phyloP scores from a whole-genome alignment of 768 basidiomycete genomes.

The Amanita pallidorosea region DNA sequence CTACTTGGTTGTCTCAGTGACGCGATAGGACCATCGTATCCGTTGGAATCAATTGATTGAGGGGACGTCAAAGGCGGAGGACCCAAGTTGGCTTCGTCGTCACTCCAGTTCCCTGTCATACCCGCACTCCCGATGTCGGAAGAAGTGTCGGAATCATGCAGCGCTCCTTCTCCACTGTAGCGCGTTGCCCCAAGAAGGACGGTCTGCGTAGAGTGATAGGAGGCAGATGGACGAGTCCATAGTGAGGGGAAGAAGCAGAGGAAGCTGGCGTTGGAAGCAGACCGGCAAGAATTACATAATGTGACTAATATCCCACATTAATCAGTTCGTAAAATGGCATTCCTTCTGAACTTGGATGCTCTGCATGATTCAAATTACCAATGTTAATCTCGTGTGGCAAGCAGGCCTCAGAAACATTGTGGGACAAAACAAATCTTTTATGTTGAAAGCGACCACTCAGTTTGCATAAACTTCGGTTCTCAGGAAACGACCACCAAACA shows the following conservation, averaged over 20 bases:
- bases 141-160: conserved; percentile 70
- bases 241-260: conserved; percentile 45
- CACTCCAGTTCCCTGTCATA: conserved; percentile 21
- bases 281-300: too few relatives aligned
- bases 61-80: conserved; percentile 33
- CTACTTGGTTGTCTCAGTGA: conserved; percentile 18
- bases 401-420: too few relatives aligned
- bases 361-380: too few relatives aligned
- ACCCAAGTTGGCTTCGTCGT: conserved; percentile 20
- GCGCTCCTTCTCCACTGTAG: conserved; percentile 41
- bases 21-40: conserved; percentile 23
- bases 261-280: conserved; percentile 44
- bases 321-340: too few relatives aligned
- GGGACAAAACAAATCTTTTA: too few relatives aligned
- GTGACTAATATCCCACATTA: too few relatives aligned
- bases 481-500: too few relatives aligned
- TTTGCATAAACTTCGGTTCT: too few relatives aligned
- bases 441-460: too few relatives aligned
- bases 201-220: conserved; percentile 30
- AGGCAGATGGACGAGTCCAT: conserved; percentile 29
- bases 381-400: too few relatives aligned
- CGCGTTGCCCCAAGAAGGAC: conserved; percentile 28
- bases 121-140: conserved; percentile 21
- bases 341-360: too few relatives aligned
- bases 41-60: conserved; percentile 56